Evolutionary conservation across 2,329 filamentous ascomycete species (phyloP), one percentile per base, ranked within the genome.

Genomic region (Orbilia javanica): DNA sequence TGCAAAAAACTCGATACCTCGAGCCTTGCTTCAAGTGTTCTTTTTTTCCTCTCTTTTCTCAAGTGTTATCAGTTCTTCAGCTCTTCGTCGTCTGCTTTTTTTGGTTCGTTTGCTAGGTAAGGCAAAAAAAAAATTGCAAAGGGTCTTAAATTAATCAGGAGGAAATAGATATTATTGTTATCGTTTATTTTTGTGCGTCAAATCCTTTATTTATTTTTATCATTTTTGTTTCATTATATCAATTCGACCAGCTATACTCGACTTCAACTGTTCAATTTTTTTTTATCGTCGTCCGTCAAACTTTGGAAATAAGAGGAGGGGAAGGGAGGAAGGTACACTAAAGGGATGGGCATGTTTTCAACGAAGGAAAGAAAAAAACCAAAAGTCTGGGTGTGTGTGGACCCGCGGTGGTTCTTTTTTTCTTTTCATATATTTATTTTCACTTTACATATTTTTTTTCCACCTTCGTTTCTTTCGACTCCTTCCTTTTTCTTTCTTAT

Each of bases 1-100:
- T 31, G 11, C 55, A 20, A 20, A 20, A 20, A 20, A 50, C 46
- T 27, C 46, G 29, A 48, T 15, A 72, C 36, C 42, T 53, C 31
- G 46, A 52, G 46, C 68, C 64, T 53, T 10, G 36, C 39, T 36
- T 39, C 10, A 15, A 25, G 20, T 66, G 34, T 50, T 15, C 20
- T 8, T n/a, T 29, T 15, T 31, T 29, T 13, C 36, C 50, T 20
- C 15, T 29, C 20, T 65, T 31, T 31, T 18, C 11, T 53, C 44
- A 50, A 8, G 15, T 48, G n/a, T 48, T 52, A 34, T 44, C 15
- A 20, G 15, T 34, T 57, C 29, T 18, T 22, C 13, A 20, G n/a
- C 31, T 68, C 10, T n/a, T 44, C 13, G n/a, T 55, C 46, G 22
- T 66, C 44, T 29, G 39, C 27, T 44, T 67, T 52, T 42, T n/a